Evolutionary conservation across 2,329 filamentous ascomycete genomes (phyloP), one percentile per base, ranked within the genome.

Genomic region (Aureobasidium musti): DNA sequence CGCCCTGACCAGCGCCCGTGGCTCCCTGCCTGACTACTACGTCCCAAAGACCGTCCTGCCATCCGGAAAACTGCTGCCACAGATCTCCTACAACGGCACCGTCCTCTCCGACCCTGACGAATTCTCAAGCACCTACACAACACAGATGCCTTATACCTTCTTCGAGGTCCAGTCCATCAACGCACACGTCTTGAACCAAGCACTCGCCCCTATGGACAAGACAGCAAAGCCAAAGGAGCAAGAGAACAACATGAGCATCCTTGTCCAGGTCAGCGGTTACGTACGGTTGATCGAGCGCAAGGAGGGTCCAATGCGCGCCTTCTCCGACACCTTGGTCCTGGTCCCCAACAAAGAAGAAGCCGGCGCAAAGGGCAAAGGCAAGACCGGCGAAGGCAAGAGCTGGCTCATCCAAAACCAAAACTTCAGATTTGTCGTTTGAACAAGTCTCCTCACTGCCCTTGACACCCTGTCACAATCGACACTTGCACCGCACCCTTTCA

Each of bases 61-160:
- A n/a, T 79, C 82, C 68, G 78, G 82, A 28, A 81, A 82, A 39
- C 83, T 77, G 0, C 73, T 82, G 3, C 80, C 91, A 61, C 86
- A 88, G 74, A 92, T 97, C 73, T 85, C 87, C 72, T 89, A 92
- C 82, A 96, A 96, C 79, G 92, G 92, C 72, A 87, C 87, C 56
- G 78, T 85, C 2, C 80, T 91, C 43, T 77, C 84, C 39, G 83
- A 86, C 66, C 88, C 88, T 0, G 79, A 81, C 60, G 87, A 87
- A 52, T 89, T 92, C 72, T 86, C 89, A 72, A 82, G 83, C 21
- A 83, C 92, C 33, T 90, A 92, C 70, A 83, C 87, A 67, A 83
- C 84, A 6, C 86, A 92, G 72, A 84, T 89, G 78, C 86, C 80
- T 71, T 78, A 80, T 79, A 79, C 88, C 19, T 78, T 82, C 71